These are phyloP conservation scores for Sutorius australiensis DNA, from an alignment of 768 basidiomycete species.

Conservation along the genomic window DNA sequence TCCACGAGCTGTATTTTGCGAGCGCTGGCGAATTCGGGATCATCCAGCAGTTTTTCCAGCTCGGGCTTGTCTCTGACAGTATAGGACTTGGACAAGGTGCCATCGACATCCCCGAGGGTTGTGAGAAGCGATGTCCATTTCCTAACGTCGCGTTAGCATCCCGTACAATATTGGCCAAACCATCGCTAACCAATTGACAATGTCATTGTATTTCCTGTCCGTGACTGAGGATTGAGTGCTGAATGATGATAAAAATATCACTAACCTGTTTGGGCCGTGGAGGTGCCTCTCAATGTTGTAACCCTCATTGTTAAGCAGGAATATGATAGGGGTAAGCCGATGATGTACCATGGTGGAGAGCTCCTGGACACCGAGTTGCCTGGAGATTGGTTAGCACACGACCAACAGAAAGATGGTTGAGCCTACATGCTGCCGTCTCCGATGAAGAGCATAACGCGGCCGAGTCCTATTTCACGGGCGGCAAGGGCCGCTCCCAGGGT, in stretches of 20 bases:
- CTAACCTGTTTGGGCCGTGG: constrained; percentile 58
- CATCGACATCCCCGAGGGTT: constrained; percentile 50
- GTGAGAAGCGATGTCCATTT: constrained; percentile 62
- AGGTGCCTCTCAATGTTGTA: constrained; percentile 86
- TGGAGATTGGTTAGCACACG: constrained; percentile 24
- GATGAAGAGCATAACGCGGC: constrained; percentile 77
- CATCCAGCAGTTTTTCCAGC: constrained; percentile 62
- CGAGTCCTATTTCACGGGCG: constrained; percentile 56
- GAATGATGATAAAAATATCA: background rate
- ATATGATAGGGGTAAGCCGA: constrained; percentile 76
- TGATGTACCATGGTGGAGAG: constrained; percentile 77
- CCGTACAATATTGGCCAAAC: background rate
- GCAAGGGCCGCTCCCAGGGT: constrained; percentile 82
- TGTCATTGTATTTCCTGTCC: constrained; percentile 78
- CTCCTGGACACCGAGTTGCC: constrained; percentile 80
- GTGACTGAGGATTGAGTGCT: background rate
- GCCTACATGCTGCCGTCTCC: constrained; percentile 80
- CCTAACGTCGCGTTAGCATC: constrained; percentile 30
- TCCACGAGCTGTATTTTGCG: constrained; percentile 77
- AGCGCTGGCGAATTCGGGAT: constrained; percentile 56
- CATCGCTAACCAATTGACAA: constrained; percentile 58
- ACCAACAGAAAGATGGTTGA: background rate
- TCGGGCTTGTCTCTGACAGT: constrained; percentile 64
- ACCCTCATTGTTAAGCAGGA: constrained; percentile 77
- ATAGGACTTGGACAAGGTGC: constrained; percentile 54